Evolutionary conservation across 495 filamentous ascomycete genomes (phyloP), one percentile per base, ranked within the genome.

Genomic region (Penicillium bialowiezense): DNA sequence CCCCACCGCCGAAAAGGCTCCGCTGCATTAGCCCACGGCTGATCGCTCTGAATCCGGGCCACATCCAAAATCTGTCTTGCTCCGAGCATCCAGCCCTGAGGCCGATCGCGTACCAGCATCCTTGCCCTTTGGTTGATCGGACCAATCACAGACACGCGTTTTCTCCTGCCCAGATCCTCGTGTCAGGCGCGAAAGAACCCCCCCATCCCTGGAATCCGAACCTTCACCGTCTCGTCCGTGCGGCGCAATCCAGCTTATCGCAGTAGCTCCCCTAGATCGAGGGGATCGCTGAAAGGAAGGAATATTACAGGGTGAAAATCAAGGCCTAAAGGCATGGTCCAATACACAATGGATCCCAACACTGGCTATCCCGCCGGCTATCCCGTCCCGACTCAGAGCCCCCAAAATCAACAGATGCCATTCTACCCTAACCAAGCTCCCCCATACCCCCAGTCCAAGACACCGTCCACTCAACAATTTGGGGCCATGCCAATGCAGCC

Each of bases 341-440:
- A 51, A 38, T 50, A 61, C 58, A 65, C 57, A 39, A 76, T 76
- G 72, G 71, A 74, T 50, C 63, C 67, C 50, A 74, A 74, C 56
- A 54, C 64, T 59, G 70, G 65, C 51, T 74, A 69, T 64, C 67
- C 68, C 44, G 50, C 65, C 39, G 66, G 60, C 41, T 72, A 63
- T 63, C 67, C 72, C 56, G 65, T 68, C 50, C 60, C 66, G 50
- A 63, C 65, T 31, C 69, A 68, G 44, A 69, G 60, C 55, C 66
- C 63, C 58, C 63, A 55, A 45, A 67, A 56, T 40, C 68, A 69
- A 50, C 45, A 48, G 35, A 68, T 69, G 53, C 56, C 71, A 40
- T 73, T 70, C 56, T 71, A 74, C 56, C 62, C 65, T 42, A 74
- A 71, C 46, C 52, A 63, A 8, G 63, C 68, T 10, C 59, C 67